Evolutionary conservation across 345 rosid species (phyloP), one percentile per base, ranked within the genome.

Genomic region (Aurinia saxatilis): DNA sequence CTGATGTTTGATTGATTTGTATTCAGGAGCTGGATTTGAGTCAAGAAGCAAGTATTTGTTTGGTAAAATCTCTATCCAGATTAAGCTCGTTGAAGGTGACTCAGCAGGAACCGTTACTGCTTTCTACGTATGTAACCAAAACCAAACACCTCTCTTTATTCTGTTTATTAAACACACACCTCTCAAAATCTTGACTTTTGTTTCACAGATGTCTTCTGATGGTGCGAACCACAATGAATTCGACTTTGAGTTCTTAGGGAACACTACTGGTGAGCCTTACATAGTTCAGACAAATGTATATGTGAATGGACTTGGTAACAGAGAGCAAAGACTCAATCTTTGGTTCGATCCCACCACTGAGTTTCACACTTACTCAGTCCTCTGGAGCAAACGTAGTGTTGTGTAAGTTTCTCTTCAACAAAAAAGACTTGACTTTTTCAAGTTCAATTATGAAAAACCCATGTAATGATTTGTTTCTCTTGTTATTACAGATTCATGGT

Each of bases 91-190:
- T 0, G 98, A 83, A 53, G 99, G 98, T 25, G 99, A 95, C 66
- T 95, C 99, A 49, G 99, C 99, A 5, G 99, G 99, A 57, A 95
- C 99, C 23, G 99, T 95, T 12, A 90, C 99, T 68, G 99, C 99
- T 58, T 88, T 78, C 82, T 95, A 93, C 59, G 99, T 93, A 73
- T 70, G 98, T 61, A n/a, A n/a, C n/a, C n/a, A n/a, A n/a, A n/a
- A n/a, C n/a, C 1, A 19, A 12, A 30, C 1, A n/a, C 23, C 13
- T 35, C 46, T 58, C 0, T 33, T n/a, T 36, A 11, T 39, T 65
- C 61, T 37, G 67, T 72, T 57, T 48, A 34, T 19, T 0, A 3
- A 0, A 30, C 60, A 0, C 6, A 3, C 44, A 40, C 37, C 5
- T 61, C 5, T 23, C 55, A 4, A 17, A 41, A 30, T 63, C 27